Base-by-base conservation (phyloP, 2,329 filamentous ascomycete genomes). In the Talaromyces sp. region DNA sequence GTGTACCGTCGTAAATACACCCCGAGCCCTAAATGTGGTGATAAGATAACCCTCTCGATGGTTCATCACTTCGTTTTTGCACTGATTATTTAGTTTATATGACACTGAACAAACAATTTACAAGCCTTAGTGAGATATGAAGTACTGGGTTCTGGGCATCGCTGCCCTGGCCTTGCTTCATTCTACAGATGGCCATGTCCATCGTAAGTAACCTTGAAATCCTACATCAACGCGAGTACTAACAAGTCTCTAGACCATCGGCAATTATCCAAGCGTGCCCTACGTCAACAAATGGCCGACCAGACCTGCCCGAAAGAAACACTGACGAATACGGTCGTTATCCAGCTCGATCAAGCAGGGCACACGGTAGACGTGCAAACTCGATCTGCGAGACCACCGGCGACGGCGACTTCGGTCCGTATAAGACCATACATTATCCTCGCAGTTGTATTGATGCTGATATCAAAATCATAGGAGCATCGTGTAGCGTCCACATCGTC, bases 141-240 rank as follows among this genome's bases (percentile, higher is more conserved):
- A 65, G 64, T 67, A 66, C 47, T 34, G 69, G 66, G 36, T 67
- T 62, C 63, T 61, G 68, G 63, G 69, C 51, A 63, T 71, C 68
- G 69, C 71, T 63, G 69, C 68, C 64, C 61, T 69, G 64, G 65
- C 68, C 40, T 64, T 69, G 47, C 66, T 65, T 64, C 65, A 47
- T 65, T 64, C 69, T 43, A 69, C 67, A 65, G 62, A 64, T 51
- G 72, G 70, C 2, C 70, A 73, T 61, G 65, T 68, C 34, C 66
- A 70, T 61, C 70, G 74, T 76, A 68, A 66, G 71, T 53, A 59
- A 13, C 5, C 11, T 11, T 15, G 10, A 1, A 15, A 17, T 25
- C 15, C 38, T 58, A 64, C 62, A 63, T 62, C 34, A 65, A 34
- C 34, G 38, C 17, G 36, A 29, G 53, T 27, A 7, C 36, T 22